A percentile compares a stretch with the other conserved stretches of the same genome.
Evolutionary conservation across 345 rosid genomes (phyloP).

Genomic region (Citropsis articulata): DNA sequence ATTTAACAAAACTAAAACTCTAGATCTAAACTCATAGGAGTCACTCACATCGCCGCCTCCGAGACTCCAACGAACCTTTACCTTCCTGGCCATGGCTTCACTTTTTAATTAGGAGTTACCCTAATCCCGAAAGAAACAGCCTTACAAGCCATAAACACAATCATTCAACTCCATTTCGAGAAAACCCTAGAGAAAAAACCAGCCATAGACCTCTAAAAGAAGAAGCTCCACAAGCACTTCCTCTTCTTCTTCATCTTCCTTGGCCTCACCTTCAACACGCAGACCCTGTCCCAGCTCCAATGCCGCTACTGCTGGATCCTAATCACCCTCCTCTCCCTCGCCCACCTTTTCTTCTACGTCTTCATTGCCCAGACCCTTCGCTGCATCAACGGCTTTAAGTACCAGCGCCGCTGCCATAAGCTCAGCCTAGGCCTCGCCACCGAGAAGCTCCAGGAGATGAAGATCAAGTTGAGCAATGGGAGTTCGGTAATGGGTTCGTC

Average conservation of each 20-base stretch:
- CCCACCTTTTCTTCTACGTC: conserved; percentile 88
- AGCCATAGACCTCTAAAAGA: no score
- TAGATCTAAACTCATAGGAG: no score
- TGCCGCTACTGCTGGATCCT: conserved; percentile 96
- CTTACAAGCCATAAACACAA: no score
- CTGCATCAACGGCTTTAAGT: conserved; percentile 96
- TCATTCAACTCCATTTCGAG: no score
- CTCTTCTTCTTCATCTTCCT: conserved; percentile 92
- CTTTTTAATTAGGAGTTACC: no score
- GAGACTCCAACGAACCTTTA: no score
- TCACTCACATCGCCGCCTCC: no score
- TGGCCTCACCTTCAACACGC: conserved; percentile 51
- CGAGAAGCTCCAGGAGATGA: conserved; percentile 77
- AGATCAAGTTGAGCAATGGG: conserved; percentile 45
- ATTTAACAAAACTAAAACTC: no score
- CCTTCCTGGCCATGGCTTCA: no score
- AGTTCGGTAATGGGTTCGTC: conserved; percentile 33
- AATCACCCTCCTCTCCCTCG: conserved; percentile 65
- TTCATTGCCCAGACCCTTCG: conserved; percentile 88
- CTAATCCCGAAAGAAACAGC: no score
- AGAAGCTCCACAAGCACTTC: conserved; percentile 86
- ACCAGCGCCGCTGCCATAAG: conserved; percentile 94
- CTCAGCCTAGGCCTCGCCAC: conserved; percentile 90
- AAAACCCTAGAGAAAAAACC: no score
- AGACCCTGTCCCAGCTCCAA: conserved; percentile 48